These are phyloP conservation scores for Rhodotorula sphaerocarpa DNA, from an alignment of 768 basidiomycete genomes.

Conservation along the genomic window DNA sequence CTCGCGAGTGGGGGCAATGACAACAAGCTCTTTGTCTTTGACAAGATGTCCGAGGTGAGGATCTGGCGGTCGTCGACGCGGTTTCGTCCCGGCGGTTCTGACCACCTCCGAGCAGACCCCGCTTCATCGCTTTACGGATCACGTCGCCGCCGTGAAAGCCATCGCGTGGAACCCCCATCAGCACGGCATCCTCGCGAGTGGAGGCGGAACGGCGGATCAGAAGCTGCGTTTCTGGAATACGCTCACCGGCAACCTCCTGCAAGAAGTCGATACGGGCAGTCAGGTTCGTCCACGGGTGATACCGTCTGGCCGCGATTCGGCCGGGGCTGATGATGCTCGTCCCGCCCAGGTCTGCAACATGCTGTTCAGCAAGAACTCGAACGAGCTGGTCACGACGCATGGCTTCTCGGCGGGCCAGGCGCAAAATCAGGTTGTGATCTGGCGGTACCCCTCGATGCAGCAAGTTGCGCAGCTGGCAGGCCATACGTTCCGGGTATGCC, in stretches of 20 bases:
- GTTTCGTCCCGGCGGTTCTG: too few relatives aligned
- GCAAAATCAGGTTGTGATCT: constrained; percentile 64
- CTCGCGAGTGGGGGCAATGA: constrained; percentile 95
- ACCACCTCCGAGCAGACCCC: constrained; percentile 48
- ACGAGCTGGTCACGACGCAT: constrained; percentile 95
- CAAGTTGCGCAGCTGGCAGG: constrained; percentile 93
- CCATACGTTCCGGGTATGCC: constrained; percentile 76
- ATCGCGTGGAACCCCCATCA: constrained; percentile 98
- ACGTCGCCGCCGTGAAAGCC: constrained; percentile 93
- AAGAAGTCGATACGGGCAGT: constrained; percentile 83
- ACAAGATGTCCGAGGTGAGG: constrained; percentile 53
- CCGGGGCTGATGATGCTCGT: too few relatives aligned
- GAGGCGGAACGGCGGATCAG: constrained; percentile 97
- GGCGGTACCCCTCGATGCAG: constrained; percentile 85
- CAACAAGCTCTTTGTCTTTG: constrained; percentile 98
- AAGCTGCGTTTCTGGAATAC: constrained; percentile 98
- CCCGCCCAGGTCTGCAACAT: constrained; percentile 98
- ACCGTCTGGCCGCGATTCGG: too few relatives aligned
- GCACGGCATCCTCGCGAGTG: constrained; percentile 78
- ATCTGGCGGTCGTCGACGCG: too few relatives aligned
- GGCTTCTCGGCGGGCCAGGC: constrained; percentile 88
- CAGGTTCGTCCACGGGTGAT: constrained; percentile 62
- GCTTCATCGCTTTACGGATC: constrained; percentile 90
- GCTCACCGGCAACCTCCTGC: constrained; percentile 67
- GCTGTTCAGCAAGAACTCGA: constrained; percentile 75